Evolutionary conservation across 1,284 basidiomycete species (phyloP), one percentile per base, ranked within the genome.

Genomic region (Cutaneotrichosporon mucoides): DNA sequence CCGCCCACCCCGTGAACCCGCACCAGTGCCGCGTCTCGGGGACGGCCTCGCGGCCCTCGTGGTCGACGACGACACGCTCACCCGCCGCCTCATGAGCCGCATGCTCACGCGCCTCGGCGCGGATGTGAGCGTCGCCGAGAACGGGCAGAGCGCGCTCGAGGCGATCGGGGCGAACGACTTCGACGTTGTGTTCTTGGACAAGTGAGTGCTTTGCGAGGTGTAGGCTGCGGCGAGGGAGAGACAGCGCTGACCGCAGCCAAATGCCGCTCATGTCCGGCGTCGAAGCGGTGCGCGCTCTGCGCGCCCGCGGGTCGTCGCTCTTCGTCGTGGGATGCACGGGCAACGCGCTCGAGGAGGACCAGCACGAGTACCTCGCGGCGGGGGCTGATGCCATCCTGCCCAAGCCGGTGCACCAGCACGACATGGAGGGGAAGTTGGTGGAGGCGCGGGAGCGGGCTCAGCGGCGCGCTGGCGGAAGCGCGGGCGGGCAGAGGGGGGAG

Each of bases 91-190:
- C 61, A 93, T 94, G 91, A 84, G 83, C 51, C 82, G 90, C 42
- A 85, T 92, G 79, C 81, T 94, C 56, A 84, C 84, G 16, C 82
- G 90, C 13, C 78, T 94, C 4, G 90, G 91, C 1, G 92, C 89
- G 75, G 75, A 77, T 46, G 90, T 93, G 15, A 81, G 83, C 3
- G 86, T 85, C 5, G 92, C 92, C n/a, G 90, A 93, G 76, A 92
- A 95, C 68, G 92, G 92, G 5, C 84, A 87, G 70, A 78, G 88
- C 36, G 91, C 90, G 6, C 78, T 93, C 52, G 86, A 89, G 60
- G 82, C 89, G 80, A 84, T 93, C 46, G 64, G 12, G 8, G 15
- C 47, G 10, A 34, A 43, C 9, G 41, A 34, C 4, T 59, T 54
- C n/a, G 57, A 62, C 44, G 45, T 62, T 15, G 61, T 59, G 24